These are phyloP conservation scores for Rostrohypoxylon terebratum DNA, from an alignment of 495 filamentous ascomycete genomes.

Conservation along the genomic window DNA sequence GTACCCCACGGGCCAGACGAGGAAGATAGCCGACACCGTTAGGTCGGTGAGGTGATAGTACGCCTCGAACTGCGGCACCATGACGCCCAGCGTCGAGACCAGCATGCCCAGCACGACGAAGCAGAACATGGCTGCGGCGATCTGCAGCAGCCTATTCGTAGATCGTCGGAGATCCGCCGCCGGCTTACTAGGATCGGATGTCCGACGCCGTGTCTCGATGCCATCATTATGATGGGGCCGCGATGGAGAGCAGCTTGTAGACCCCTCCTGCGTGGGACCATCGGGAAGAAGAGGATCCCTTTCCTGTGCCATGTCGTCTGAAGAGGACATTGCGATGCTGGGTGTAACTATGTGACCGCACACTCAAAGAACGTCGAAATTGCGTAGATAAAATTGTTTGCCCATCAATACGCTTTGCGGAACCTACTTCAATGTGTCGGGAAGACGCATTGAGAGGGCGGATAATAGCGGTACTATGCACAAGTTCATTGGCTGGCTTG, in stretches of 20 bases:
- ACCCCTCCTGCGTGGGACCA: neutral
- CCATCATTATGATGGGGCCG: neutral
- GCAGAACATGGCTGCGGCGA: conserved; percentile 36
- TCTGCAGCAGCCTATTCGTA: conserved; percentile 13
- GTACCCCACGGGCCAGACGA: conserved; percentile 76
- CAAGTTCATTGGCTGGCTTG: neutral
- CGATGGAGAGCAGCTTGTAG: neutral
- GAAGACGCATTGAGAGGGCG: conserved; percentile 2
- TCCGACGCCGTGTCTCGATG: neutral
- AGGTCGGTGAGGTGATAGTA: conserved; percentile 75
- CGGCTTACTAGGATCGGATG: conserved; percentile 11
- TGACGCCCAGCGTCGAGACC: conserved; percentile 39
- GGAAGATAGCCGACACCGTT: conserved; percentile 76
- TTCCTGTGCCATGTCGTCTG: conserved; percentile 7
- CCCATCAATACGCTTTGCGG: neutral
- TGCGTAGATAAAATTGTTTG: neutral
- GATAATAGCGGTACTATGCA: neutral
- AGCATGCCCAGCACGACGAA: conserved; percentile 32
- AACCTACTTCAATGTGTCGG: neutral
- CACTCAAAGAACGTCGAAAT: neutral
- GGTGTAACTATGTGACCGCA: neutral
- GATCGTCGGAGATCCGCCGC: neutral
- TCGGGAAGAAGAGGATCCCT: conserved; percentile 24
- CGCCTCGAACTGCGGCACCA: conserved; percentile 54
- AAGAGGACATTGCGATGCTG: conserved; percentile 8